Conservation (phyloP, 306 rosid genomes). For the Prunus kanzakura region DNA sequence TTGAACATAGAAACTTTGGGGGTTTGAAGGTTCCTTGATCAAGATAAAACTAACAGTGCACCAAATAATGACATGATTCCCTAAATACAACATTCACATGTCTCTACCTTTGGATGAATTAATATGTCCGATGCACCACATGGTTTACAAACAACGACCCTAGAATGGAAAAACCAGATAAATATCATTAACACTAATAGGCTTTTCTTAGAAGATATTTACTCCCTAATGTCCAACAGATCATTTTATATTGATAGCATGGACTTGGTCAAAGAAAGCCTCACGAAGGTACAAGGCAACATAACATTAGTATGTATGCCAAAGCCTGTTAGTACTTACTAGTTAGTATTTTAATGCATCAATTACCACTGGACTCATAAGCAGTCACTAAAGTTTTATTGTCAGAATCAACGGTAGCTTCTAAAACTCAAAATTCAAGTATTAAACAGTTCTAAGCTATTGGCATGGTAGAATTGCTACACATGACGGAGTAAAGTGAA, state of each 20-base stretch:
- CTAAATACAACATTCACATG: not conserved
- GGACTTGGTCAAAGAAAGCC: not conserved
- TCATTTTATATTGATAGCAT: not conserved
- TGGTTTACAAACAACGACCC: not conserved
- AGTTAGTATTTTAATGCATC: not conserved
- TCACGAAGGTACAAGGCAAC: not conserved
- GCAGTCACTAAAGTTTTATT: not conserved
- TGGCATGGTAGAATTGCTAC: not conserved
- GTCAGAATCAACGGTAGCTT: not conserved
- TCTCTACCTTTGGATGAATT: not conserved
- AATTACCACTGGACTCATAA: conserved; percentile 1
- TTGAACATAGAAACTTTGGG: not conserved
- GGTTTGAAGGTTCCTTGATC: not conserved
- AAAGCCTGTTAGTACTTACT: not conserved
- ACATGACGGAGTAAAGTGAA: not conserved
- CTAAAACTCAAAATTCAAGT: not conserved
- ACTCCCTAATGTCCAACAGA: not conserved
- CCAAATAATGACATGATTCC: not conserved
- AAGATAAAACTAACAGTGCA: conserved; percentile 5
- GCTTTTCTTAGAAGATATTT: not conserved
- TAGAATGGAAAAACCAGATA: not conserved
- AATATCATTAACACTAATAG: not conserved
- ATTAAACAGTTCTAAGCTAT: not conserved
- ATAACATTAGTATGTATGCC: not conserved
- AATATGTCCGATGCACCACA: not conserved